phyloP scores from a whole-genome alignment of 208 protist genomes.

The Strigomonas galati region DNA sequence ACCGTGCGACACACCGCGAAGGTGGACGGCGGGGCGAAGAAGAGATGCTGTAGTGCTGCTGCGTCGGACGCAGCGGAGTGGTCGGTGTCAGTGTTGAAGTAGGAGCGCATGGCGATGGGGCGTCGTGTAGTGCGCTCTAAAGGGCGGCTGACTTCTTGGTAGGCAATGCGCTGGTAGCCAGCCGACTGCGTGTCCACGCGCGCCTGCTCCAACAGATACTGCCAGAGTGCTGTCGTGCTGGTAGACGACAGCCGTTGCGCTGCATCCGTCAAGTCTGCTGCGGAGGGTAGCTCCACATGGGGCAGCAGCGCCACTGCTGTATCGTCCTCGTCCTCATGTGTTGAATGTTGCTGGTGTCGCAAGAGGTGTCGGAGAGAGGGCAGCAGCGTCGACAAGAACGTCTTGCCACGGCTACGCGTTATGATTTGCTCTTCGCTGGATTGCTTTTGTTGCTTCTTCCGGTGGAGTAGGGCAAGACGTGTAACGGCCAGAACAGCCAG shows the following conservation, averaged over 20 bases:
- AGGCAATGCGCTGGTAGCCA: neutral
- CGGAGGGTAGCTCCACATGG: neutral
- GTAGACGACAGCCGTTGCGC: neutral
- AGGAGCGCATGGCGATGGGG: neutral
- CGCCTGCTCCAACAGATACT: neutral
- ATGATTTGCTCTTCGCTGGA: too few species aligned
- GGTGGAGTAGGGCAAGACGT: neutral
- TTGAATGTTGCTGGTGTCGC: too few species aligned
- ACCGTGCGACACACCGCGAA: neutral
- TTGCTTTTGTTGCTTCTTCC: too few species aligned
- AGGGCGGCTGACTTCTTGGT: neutral
- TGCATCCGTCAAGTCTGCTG: neutral
- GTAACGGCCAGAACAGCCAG: neutral
- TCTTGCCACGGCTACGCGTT: too few species aligned
- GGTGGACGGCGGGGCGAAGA: neutral
- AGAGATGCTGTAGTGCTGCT: neutral
- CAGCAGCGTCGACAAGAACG: neutral
- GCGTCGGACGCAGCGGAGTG: too few species aligned
- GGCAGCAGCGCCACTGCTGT: neutral
- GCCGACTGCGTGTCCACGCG: neutral
- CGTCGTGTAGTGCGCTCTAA: neutral
- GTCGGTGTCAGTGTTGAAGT: neutral
- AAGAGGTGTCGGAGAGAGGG: neutral
- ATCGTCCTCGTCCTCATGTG: too few species aligned
- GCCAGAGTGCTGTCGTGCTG: neutral